phyloP scores from a whole-genome alignment of 208 protist species.

The Tritrichomonas musculus region DNA sequence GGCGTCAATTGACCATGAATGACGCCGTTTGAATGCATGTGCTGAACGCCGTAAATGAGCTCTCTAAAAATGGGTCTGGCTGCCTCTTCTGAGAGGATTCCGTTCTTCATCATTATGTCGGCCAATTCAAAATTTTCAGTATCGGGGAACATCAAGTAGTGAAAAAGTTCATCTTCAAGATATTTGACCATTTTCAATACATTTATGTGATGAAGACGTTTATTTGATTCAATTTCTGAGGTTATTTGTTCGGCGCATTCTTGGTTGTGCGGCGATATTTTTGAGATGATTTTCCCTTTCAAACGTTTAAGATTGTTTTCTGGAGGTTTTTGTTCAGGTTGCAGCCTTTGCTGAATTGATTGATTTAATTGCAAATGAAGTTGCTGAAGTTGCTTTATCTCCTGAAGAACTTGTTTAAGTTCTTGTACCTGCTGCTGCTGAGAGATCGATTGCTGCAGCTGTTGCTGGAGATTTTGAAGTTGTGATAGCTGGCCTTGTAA shows the following conservation, averaged over 20 bases:
- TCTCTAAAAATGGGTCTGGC: constrained; percentile 16
- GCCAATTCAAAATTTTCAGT: background rate
- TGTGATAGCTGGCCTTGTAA: no score
- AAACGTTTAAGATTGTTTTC: background rate
- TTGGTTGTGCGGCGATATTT: background rate
- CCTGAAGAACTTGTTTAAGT: no score
- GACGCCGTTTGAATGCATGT: background rate
- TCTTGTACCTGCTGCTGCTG: no score
- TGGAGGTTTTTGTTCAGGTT: no score
- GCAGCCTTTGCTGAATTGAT: no score
- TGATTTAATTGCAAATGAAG: no score
- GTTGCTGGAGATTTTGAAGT: no score
- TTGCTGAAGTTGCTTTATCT: no score
- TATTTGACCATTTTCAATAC: background rate
- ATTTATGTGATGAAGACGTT: background rate
- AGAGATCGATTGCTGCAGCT: no score
- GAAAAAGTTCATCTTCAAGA: constrained; percentile 25
- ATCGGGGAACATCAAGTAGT: background rate
- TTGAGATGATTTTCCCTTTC: constrained; percentile 11
- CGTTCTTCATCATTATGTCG: background rate
- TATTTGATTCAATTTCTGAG: background rate
- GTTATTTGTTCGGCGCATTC: background rate
- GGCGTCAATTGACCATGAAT: background rate
- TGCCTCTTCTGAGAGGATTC: background rate
- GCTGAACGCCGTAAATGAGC: background rate